Conservation (phyloP, 1,284 basidiomycete genomes). For the Boletellus deceptivus region DNA sequence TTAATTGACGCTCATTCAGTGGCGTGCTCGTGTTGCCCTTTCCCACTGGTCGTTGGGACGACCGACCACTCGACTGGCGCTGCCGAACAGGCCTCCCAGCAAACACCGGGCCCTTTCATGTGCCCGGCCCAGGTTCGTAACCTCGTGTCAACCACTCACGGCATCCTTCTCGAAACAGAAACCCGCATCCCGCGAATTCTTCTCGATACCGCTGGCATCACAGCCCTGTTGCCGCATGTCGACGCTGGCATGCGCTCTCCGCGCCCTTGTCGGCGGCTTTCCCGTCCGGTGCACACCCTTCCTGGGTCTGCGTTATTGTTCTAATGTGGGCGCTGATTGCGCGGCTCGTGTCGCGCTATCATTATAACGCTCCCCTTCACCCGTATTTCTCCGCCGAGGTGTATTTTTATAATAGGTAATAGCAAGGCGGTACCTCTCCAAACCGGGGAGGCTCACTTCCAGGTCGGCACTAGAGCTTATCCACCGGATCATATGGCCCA, state of each 20-base stretch:
- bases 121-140: conserved; percentile 12
- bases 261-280: conserved; percentile 6
- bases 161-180: conserved; percentile 15
- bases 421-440: conserved; percentile 15
- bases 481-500: conserved; percentile 8
- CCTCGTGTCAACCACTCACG: conserved; percentile 22
- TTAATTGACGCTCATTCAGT: too few relatives aligned
- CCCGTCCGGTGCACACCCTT: conserved; percentile 1
- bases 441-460: conserved; percentile 11
- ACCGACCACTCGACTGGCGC: neutral
- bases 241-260: conserved; percentile 19
- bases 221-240: conserved; percentile 27
- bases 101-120: neutral
- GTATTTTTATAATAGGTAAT: conserved; percentile 14
- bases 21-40: too few relatives aligned
- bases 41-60: too few relatives aligned
- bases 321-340: neutral
- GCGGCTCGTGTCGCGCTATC: neutral
- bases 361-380: conserved; percentile 4
- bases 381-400: conserved; percentile 4
- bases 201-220: conserved; percentile 12
- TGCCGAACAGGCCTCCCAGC: neutral
- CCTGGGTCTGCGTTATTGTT: neutral
- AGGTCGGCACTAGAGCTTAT: conserved; percentile 11
- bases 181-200: conserved; percentile 13